Evolutionary conservation across 2,329 filamentous ascomycete species (phyloP), one percentile per base, ranked within the genome.

Genomic region (Diaporthe citriasiana): DNA sequence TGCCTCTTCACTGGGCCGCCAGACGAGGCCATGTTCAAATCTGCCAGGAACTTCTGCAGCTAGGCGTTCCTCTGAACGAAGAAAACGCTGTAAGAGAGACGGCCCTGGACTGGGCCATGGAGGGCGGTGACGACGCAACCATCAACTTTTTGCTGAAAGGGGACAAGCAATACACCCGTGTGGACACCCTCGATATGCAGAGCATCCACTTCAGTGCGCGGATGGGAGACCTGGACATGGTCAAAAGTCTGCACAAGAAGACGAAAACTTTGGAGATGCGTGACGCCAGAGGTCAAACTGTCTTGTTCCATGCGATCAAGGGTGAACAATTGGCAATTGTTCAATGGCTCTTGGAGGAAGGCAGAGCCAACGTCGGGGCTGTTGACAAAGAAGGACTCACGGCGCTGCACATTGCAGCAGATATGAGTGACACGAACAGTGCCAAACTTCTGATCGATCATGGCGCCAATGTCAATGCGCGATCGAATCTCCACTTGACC

Each of bases 181-280:
- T 53, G 25, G 51, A 53, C 51, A 53, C 51, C 51, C 51, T 53
- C 51, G 51, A 53, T 19, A 53, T 53, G 51, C 51, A 53, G 51
- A 30, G 51, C 15, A 53, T 53, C 51, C 51, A 53, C 51, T 53
- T 53, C 27, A 30, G 51, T 19, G 25, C 51, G 51, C 51, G 51
- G 51, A 53, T 53, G 51, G 51, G 51, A 30, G 51, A 53, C 25
- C 51, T 53, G 51, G 51, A 53, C 15, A 53, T 53, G 51, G 51
- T 53, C 51, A 53, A 53, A 19, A 30, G 25, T 30, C 51, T 53
- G 13, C 30, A 53, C 51, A 53, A 30, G 15, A 53, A 53, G 25
- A 53, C 51, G 51, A 53, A 53, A 53, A 53, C 51, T 9, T 53
- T 53, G 51, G 51, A 53, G 51, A 53, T 53, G 51, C 51, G 51